Base-by-base conservation (phyloP, 345 rosid genomes). In the Linum usitatissimum region DNA sequence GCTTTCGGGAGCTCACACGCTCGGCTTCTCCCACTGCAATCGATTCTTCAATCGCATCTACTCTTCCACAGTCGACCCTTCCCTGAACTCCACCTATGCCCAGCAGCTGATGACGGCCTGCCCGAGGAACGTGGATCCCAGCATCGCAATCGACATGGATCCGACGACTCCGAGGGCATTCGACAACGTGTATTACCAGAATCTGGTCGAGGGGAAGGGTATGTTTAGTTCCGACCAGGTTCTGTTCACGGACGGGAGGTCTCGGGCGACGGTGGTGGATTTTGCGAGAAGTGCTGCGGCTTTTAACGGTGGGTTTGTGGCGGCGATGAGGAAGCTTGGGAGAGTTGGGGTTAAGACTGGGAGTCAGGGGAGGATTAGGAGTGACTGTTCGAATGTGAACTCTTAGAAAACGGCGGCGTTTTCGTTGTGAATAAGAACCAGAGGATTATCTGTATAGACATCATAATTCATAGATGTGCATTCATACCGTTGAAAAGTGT, bases 1-100 rank as follows among this genome's bases (percentile, higher is more conserved):
- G 12, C 88, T 93, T 30, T 93, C 94, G 0, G 99, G 96, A n/a
- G 91, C 87, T 9, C 99, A 93, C 63, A 90, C 97, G 0, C 6
- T 93, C 4, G 97, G 97, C 53, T 90, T 87, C 79, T 87, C 97
- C 53, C 96, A 90, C 62, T 93, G 94, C 75, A 9, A 53, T 62
- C 86, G 88, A 56, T 84, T 93, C 3, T 73, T 86, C 1, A 66
- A 81, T 53, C 86, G 97, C 13, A 59, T 90, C 66, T 77, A 93
- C 75, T 75, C 81, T 0, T 76, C 76, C 57, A 57, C 78, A 0
- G 70, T 90, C 0, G 97, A 93, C 57, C 97, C 99, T 9, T 61
- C 94, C 48, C 70, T 93, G 31, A 69, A 84, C 53, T 63, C 88
- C 0, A 60, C 55, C 64, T 90, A 84, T 18, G 90, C 91, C 4